A percentile compares a stretch with the other conserved stretches of the same genome.
Evolutionary conservation across 2,329 filamentous ascomycete species (phyloP).

Genomic region (Colletotrichum sublineola): DNA sequence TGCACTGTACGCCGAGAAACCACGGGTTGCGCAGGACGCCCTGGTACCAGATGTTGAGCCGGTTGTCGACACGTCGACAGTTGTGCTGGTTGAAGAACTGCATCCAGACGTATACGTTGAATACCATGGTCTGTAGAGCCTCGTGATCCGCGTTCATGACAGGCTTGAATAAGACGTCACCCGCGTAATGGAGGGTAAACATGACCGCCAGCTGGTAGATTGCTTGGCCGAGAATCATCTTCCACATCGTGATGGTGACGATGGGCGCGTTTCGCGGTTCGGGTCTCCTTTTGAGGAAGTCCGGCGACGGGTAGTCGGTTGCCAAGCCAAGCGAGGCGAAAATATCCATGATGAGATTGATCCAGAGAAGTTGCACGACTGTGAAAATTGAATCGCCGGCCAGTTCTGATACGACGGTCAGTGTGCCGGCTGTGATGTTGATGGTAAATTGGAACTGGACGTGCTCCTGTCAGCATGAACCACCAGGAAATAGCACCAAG

Average conservation of each 20-base stretch:
- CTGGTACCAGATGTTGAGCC: constrained; percentile 83
- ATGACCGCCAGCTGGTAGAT: constrained; percentile 77
- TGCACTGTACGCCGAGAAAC: constrained; percentile 76
- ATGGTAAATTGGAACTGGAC: constrained; percentile 69
- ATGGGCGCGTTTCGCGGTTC: constrained; percentile 49
- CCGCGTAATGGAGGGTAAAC: constrained; percentile 73
- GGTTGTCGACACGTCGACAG: constrained; percentile 85
- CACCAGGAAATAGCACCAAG: no score
- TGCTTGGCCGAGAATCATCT: constrained; percentile 83
- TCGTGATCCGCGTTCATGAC: constrained; percentile 14
- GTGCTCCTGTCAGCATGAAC: background rate
- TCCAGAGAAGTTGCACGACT: constrained; percentile 71
- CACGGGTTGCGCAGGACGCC: constrained; percentile 80
- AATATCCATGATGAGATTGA: constrained; percentile 73
- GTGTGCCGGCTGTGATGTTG: constrained; percentile 71
- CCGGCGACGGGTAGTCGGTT: constrained; percentile 54
- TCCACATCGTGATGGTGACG: constrained; percentile 83
- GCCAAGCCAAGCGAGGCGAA: constrained; percentile 67
- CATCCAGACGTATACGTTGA: constrained; percentile 92
- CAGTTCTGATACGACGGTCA: constrained; percentile 70
- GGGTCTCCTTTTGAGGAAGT: constrained; percentile 51
- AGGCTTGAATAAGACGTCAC: constrained; percentile 61
- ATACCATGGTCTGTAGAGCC: constrained; percentile 77
- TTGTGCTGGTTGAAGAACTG: constrained; percentile 90
- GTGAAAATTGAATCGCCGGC: constrained; percentile 66